Conservation (phyloP, 1,284 basidiomycete species). For the Sporisorium iseilematis-ciliati region DNA sequence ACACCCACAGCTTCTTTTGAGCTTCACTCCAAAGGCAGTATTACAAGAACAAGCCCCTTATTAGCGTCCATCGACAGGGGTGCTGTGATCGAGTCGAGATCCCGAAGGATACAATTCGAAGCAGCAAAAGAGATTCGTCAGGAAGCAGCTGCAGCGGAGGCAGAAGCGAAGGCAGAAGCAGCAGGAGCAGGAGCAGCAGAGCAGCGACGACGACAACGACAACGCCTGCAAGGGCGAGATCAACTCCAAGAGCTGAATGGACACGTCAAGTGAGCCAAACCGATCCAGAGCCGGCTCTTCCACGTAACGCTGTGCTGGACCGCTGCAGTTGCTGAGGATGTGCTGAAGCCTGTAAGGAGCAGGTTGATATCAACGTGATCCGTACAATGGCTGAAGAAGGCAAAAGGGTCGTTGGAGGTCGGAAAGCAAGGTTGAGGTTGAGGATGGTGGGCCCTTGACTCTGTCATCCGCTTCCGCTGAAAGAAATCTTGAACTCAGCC, state of each 20-base stretch:
- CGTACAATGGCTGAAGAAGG: neutral
- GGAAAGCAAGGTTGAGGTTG: neutral
- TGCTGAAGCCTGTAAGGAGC: neutral
- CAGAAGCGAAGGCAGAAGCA: neutral
- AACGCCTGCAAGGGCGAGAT: neutral
- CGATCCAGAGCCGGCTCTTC: neutral
- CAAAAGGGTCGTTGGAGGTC: neutral
- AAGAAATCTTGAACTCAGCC: too few species aligned
- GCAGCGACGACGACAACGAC: slow-evolving; percentile 1
- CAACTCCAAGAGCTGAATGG: neutral
- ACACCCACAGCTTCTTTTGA: slow-evolving; percentile 4
- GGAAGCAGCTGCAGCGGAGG: neutral
- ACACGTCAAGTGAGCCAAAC: neutral
- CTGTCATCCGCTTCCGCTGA: too few species aligned
- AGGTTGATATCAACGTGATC: neutral
- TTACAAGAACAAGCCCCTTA: neutral
- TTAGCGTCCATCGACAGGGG: neutral
- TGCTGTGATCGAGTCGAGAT: neutral
- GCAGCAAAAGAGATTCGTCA: neutral
- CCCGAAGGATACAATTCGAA: neutral
- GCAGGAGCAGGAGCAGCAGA: neutral
- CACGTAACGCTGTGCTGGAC: neutral
- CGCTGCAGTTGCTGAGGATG: neutral
- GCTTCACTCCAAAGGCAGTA: neutral
- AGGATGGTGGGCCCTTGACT: neutral